These are phyloP conservation scores for Aspergillus pseudoterreus DNA, from an alignment of 2,329 filamentous ascomycete genomes.

Conservation along the genomic window DNA sequence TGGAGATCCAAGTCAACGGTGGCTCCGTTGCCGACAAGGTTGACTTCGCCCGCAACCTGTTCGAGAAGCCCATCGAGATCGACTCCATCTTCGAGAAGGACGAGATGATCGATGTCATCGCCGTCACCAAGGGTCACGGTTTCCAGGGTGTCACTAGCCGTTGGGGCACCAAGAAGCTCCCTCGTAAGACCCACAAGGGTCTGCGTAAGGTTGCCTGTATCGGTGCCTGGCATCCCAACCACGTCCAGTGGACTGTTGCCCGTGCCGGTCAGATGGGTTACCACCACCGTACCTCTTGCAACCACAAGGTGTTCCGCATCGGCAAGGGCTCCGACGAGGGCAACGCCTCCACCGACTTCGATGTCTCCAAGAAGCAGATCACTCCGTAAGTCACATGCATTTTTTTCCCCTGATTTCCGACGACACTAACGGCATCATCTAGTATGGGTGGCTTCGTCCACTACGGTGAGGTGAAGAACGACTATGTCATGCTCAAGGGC, in stretches of 20 bases:
- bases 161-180: constrained; percentile 99
- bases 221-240: constrained; percentile 99
- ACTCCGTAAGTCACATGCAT: constrained; percentile 75
- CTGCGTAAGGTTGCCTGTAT: constrained; percentile 99
- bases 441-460: constrained; percentile 99
- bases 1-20: constrained; percentile 99
- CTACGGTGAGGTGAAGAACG: constrained; percentile 99
- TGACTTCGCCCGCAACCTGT: constrained; percentile 87
- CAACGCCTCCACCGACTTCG: constrained; percentile 91
- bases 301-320: constrained; percentile 99
- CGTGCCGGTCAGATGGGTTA: constrained; percentile 99
- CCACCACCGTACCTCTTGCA: constrained; percentile 99
- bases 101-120: constrained; percentile 99
- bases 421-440: constrained; percentile 4
- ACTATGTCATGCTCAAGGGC: constrained; percentile 97
- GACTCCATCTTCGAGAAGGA: constrained; percentile 97
- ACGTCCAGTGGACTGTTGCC: constrained; percentile 99
- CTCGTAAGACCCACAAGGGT: constrained; percentile 99
- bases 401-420: neutral
- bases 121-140: constrained; percentile 99
- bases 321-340: constrained; percentile 87
- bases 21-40: constrained; percentile 96
- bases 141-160: constrained; percentile 95
- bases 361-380: constrained; percentile 99
- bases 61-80: constrained; percentile 98